Conservation (phyloP, 768 basidiomycete species). For the Paxillus involutus region DNA sequence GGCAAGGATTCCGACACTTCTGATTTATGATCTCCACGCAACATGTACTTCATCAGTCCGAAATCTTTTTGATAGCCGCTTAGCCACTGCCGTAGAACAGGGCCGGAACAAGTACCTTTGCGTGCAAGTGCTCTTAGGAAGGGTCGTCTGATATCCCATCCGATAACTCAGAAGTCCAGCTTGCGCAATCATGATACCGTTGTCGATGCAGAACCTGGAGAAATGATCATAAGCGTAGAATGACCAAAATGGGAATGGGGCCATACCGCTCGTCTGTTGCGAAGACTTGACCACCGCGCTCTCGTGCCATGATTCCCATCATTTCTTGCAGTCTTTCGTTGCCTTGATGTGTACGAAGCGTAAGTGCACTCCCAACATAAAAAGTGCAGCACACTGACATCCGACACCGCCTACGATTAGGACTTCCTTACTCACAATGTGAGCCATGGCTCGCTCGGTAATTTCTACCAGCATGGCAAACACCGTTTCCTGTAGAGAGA, state of each 20-base stretch:
- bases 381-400: slow-evolving; percentile 63
- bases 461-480: slow-evolving; percentile 99
- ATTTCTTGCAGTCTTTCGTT: slow-evolving; percentile 94
- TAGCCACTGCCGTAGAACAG: background rate
- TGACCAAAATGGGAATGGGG: background rate
- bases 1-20: background rate
- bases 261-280: slow-evolving; percentile 92
- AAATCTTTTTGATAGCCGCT: slow-evolving; percentile 54
- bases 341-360: slow-evolving; percentile 44
- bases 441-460: slow-evolving; percentile 98
- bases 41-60: slow-evolving; percentile 94
- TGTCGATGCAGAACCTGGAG: slow-evolving; percentile 97
- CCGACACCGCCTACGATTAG: slow-evolving; percentile 99
- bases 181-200: slow-evolving; percentile 99
- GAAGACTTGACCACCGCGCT: slow-evolving; percentile 86
- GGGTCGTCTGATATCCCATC: slow-evolving; percentile 81
- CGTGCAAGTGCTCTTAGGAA: slow-evolving; percentile 84
- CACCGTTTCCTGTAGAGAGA: slow-evolving; percentile 94
- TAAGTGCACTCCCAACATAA: background rate
- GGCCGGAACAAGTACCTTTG: slow-evolving; percentile 59
- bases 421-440: slow-evolving; percentile 94
- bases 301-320: slow-evolving; percentile 97
- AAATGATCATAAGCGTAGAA: background rate
- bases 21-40: slow-evolving; percentile 63
- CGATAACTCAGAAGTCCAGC: slow-evolving; percentile 90